Percentiles rank a stretch among this genome's conserved stretches.
Conservation (phyloP, 345 rosid genomes). For the Camelina hispida region DNA sequence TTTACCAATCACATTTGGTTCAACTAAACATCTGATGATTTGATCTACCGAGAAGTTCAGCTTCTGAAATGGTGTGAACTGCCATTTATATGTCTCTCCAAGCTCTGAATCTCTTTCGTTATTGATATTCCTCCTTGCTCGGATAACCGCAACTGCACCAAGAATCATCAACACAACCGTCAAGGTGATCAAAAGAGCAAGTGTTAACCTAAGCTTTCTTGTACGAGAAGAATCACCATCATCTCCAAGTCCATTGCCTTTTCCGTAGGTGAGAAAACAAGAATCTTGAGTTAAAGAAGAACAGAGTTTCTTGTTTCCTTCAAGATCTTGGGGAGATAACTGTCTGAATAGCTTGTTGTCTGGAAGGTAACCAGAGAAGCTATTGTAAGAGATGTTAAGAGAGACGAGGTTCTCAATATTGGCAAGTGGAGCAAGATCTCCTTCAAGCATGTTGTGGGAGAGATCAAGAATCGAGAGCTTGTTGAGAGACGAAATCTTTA, state of each 20-base stretch:
- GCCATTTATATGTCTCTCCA: conserved; percentile 94
- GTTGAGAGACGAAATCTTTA: conserved; percentile 66
- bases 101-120: conserved; percentile 76
- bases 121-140: conserved; percentile 55
- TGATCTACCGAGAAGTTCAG: conserved; percentile 86
- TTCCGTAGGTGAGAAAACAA: conserved; percentile 58
- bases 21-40: conserved; percentile 76
- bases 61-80: conserved; percentile 96
- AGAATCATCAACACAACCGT: conserved; percentile 70
- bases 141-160: conserved; percentile 71
- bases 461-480: conserved; percentile 87
- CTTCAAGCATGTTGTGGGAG: conserved; percentile 82
- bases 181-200: conserved; percentile 68
- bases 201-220: conserved; percentile 69
- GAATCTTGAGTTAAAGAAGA: conserved; percentile 61
- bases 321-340: conserved; percentile 55
- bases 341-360: conserved; percentile 83
- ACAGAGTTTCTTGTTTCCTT: conserved; percentile 74
- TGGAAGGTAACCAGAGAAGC: conserved; percentile 87
- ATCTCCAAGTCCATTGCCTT: conserved; percentile 43
- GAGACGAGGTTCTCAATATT: conserved; percentile 78
- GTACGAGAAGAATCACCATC: conserved; percentile 51
- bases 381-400: conserved; percentile 80
- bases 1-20: conserved; percentile 85
- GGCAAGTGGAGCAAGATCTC: conserved; percentile 61